A percentile compares a stretch with the other conserved stretches of the same genome.
These are phyloP conservation scores for Schoenoplectus tabernaemontani DNA, from an alignment of 202 grass and related monocot genomes.

Conservation along the genomic window DNA sequence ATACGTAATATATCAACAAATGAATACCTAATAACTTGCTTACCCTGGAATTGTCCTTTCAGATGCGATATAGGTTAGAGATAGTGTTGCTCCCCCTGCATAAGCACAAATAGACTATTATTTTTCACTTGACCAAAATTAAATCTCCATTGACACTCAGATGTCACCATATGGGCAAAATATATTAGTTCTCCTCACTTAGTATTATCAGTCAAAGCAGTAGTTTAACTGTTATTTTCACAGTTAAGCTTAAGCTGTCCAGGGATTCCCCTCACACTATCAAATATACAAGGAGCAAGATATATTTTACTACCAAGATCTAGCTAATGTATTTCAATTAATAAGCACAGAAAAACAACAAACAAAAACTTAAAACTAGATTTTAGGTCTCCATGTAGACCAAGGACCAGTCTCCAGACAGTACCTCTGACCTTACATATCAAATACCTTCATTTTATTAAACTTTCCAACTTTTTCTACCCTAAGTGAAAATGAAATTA, in stretches of 20 bases:
- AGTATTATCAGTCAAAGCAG: background rate
- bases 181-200: background rate
- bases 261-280: background rate
- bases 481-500: background rate
- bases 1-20: background rate
- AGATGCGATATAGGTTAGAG: slow-evolving; percentile 86
- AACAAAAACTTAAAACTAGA: background rate
- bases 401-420: background rate
- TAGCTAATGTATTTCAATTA: background rate
- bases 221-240: background rate
- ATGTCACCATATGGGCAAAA: background rate
- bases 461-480: background rate
- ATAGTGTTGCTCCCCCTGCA: slow-evolving; percentile 78
- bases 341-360: background rate
- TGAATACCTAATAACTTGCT: slow-evolving; percentile 18
- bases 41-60: slow-evolving; percentile 90
- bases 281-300: background rate
- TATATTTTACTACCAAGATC: background rate
- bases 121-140: background rate
- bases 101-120: slow-evolving; percentile 9
- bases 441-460: background rate
- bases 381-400: background rate
- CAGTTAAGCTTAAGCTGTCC: background rate
- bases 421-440: background rate
- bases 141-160: background rate